These are phyloP conservation scores for Garcia nutans DNA, from an alignment of 345 rosid genomes.

Conservation along the genomic window DNA sequence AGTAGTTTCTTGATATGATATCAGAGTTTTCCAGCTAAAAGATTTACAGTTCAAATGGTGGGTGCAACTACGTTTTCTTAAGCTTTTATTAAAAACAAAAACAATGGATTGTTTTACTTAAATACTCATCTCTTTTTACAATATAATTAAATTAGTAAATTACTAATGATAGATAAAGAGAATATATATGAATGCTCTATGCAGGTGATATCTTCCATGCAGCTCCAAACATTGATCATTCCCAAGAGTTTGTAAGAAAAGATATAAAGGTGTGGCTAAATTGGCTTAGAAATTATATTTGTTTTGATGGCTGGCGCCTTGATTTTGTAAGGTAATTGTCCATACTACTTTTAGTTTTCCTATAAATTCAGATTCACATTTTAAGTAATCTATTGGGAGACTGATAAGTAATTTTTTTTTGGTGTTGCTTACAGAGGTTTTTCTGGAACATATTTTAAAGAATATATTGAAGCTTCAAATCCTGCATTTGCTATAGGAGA, in stretches of 20 bases:
- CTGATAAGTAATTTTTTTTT: not conserved
- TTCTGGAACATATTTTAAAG: slow-evolving; percentile 47
- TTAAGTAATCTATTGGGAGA: not conserved
- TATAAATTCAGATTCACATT: not conserved
- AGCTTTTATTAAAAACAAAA: not conserved
- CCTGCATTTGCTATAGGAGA: slow-evolving; percentile 56
- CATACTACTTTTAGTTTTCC: not conserved
- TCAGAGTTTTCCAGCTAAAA: no score
- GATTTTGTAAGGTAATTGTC: slow-evolving; percentile 46
- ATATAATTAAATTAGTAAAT: not conserved
- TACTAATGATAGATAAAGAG: not conserved
- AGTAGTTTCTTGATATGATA: no score
- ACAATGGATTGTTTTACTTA: not conserved
- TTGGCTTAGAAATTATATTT: slow-evolving; percentile 45
- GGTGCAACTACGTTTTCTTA: no score
- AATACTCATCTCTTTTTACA: not conserved
- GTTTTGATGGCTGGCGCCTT: slow-evolving; percentile 58
- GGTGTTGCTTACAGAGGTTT: slow-evolving; percentile 38
- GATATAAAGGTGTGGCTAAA: slow-evolving; percentile 50
- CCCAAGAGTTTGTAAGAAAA: slow-evolving; percentile 48
- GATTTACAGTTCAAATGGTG: no score
- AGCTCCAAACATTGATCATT: slow-evolving; percentile 54
- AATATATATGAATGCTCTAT: not conserved
- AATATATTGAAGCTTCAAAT: slow-evolving; percentile 47
- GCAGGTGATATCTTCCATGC: slow-evolving; percentile 55